Evolutionary conservation across 1,284 basidiomycete genomes (phyloP).

Genomic region (Pterulicium gracile): DNA sequence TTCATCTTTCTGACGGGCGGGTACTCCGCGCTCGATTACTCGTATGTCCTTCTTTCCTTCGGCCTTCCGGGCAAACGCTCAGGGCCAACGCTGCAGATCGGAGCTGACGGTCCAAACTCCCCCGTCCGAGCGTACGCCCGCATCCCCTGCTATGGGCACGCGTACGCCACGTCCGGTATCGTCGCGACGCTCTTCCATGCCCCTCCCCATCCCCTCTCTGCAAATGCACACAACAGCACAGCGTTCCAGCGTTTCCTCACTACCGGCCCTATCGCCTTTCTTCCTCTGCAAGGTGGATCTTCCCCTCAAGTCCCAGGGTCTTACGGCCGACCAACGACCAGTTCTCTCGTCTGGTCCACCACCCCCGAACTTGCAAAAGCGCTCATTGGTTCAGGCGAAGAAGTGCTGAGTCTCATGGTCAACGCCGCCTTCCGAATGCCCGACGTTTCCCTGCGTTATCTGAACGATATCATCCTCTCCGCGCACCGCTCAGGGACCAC

Average conservation of each 20-base stretch:
- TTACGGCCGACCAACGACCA: conserved; percentile 59
- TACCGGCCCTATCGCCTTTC: conserved; percentile 91
- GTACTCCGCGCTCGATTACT: conserved; percentile 61
- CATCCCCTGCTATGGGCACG: conserved; percentile 87
- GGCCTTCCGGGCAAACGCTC: conserved; percentile 4
- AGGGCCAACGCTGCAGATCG: conserved; percentile 45
- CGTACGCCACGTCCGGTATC: conserved; percentile 84
- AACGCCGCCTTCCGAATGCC: conserved; percentile 91
- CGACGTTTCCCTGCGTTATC: conserved; percentile 59
- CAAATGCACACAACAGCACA: conserved; percentile 59
- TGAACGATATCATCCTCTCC: conserved; percentile 56
- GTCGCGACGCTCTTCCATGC: conserved; percentile 79
- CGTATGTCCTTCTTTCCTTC: conserved; percentile 28
- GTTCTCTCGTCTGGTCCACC: conserved; percentile 95
- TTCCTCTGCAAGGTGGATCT: conserved; percentile 81
- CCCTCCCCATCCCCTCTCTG: conserved; percentile 33
- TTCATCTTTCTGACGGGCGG: conserved; percentile 56
- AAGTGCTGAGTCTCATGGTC: conserved; percentile 65
- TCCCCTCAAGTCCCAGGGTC: too few relatives aligned
- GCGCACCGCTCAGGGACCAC: conserved; percentile 30
- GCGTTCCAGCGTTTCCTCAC: conserved; percentile 95
- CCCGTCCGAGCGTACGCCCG: conserved; percentile 84
- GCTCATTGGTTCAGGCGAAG: conserved; percentile 58
- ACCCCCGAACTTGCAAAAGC: conserved; percentile 68
- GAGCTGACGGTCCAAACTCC: conserved; percentile 93